Evolutionary conservation across 441 rosid species (phyloP), one percentile per base, ranked within the genome.

Genomic region (Breynia disticha): DNA sequence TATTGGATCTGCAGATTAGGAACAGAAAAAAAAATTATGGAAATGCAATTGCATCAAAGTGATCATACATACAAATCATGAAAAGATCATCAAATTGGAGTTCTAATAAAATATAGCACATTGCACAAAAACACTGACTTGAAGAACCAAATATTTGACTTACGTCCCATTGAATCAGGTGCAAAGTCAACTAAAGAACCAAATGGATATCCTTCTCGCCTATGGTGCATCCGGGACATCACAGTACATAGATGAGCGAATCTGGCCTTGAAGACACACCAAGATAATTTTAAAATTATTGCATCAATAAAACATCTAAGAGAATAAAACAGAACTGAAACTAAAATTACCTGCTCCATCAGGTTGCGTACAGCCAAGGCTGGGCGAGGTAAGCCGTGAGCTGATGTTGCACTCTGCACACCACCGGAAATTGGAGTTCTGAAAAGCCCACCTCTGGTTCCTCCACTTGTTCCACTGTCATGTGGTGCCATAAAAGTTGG

Each of bases 341-440:
- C 4, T 16, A 16, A 18, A 58, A 17, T 67, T 74, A 86, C 99
- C 95, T 89, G 97, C 62, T 86, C 99, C 87, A 93, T 76, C 63
- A 93, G 79, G 74, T 93, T 93, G 55, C 99, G 90, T 24, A 89
- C 99, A 16, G 96, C 99, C 59, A 93, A 79, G 55, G 99, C 80
- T 49, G 99, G 99, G 15, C 71, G 80, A 61, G 93, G 99, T 64
- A 93, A 76, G 49, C 95, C 93, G 68, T 93, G 95, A 55, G 88
- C 97, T 3, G 99, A 93, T 56, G 99, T 89, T 46, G 99, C 99
- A 56, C 89, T 93, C 66, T 93, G 99, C 65, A 93, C 99, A 49
- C 99, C 99, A 66, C 99, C 99, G 48, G 97, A 89, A 72, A 89
- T 89, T 46, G 97, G 99, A 42, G 99, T 93, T 66, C 99, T 80